Base-by-base conservation (phyloP, 768 basidiomycete genomes). In the Trametes villosa region DNA sequence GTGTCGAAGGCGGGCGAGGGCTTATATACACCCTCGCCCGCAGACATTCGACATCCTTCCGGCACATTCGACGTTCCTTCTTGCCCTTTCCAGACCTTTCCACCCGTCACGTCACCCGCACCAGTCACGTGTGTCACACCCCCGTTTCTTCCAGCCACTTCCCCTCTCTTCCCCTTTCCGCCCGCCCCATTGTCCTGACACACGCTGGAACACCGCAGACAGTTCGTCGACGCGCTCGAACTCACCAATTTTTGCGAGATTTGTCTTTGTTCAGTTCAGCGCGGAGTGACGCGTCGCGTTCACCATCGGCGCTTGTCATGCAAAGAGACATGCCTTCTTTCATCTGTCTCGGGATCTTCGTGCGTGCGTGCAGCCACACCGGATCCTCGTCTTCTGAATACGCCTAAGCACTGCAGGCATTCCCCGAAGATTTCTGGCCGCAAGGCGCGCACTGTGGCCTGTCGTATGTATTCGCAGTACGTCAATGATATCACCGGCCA, bases 31-130 rank as follows among this genome's bases (percentile, higher is more conserved):
- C 33, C 36, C 33, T 57, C 24, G 6, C 11, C 31, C 30, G 15
- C 5, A 18, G 57, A 63, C 58, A 53, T 71, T 71, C 70, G 62
- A 64, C 58, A 30, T 18, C 20, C 52, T 75, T 75, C 74, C 63
- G 70, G 71, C 60, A 63, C 33, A 51, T 67, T 67, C 66, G 41
- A 33, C 38, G 44, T 59, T 60, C 54, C 57, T 67, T 64, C 60
- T 60, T 57, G 53, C 53, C 63, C 55, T 53, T 67, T 66, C 66
- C 59, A 65, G 63, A 44, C 31, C 48, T 38, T 67, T 62, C 66
- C 53, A 62, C 57, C 51, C 53, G 57, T 62, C 57, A 65, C 56
- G 59, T 59, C 53, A 52, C 53, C 47, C 27, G 0, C 22, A 44
- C n/a, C n/a, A 46, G 55, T 57, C 60, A 62, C 64, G 60, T 62